phyloP scores from a whole-genome alignment of 1,284 basidiomycete genomes.

The Austroboletus novae-zelandiae region DNA sequence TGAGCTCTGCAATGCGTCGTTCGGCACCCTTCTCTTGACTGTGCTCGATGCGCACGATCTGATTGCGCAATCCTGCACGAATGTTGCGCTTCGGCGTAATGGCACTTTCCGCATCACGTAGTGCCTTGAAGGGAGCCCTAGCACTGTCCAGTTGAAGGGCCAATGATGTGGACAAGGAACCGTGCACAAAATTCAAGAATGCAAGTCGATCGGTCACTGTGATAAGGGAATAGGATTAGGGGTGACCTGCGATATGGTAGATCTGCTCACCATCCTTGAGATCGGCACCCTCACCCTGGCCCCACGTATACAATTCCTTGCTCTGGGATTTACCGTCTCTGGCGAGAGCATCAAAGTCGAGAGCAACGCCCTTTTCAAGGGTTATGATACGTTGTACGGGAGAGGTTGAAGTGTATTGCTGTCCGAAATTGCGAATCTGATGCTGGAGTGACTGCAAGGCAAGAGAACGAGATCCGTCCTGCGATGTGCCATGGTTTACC shows the following conservation, averaged over 20 bases:
- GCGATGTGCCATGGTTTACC: slow-evolving; percentile 41
- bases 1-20: slow-evolving; percentile 61
- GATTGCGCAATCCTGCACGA: slow-evolving; percentile 53
- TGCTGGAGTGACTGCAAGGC: slow-evolving; percentile 65
- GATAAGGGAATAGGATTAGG: background rate
- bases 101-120: slow-evolving; percentile 65
- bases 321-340: slow-evolving; percentile 67
- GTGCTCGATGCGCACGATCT: slow-evolving; percentile 65
- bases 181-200: slow-evolving; percentile 73
- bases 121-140: slow-evolving; percentile 61
- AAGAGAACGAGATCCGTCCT: slow-evolving; percentile 44
- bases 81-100: slow-evolving; percentile 59
- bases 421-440: slow-evolving; percentile 67
- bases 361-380: slow-evolving; percentile 66
- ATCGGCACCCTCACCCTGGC: slow-evolving; percentile 65
- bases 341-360: slow-evolving; percentile 65
- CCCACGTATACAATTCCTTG: slow-evolving; percentile 82
- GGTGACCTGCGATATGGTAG: background rate
- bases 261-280: slow-evolving; percentile 65
- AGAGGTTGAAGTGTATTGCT: slow-evolving; percentile 65
- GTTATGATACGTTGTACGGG: slow-evolving; percentile 76
- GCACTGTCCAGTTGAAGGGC: slow-evolving; percentile 59
- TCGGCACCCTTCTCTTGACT: slow-evolving; percentile 59
- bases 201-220: slow-evolving; percentile 75
- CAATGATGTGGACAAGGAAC: slow-evolving; percentile 59